phyloP scores from a whole-genome alignment of 1,139 yeast genomes.

The Candida labiduridarum region DNA sequence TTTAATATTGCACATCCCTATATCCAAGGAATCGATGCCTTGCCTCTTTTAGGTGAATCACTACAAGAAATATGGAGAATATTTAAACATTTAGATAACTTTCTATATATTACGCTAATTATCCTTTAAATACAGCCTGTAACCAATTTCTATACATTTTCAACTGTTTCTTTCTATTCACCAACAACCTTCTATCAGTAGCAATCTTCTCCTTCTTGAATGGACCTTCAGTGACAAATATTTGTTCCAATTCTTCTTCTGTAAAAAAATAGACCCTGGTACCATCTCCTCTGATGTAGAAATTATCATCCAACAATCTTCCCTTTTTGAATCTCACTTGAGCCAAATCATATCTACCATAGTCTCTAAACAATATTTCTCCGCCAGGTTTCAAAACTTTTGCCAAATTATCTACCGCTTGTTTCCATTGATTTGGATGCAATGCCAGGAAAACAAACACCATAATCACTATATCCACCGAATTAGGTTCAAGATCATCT shows the following conservation, averaged over 20 bases:
- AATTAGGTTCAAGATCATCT: constrained; percentile 75
- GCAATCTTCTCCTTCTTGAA: constrained; percentile 77
- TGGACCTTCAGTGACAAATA: constrained; percentile 62
- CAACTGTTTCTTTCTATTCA: constrained; percentile 85
- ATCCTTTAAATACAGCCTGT: constrained; percentile 74
- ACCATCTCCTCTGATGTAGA: constrained; percentile 96
- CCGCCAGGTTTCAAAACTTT: constrained; percentile 92
- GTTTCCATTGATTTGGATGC: constrained; percentile 88
- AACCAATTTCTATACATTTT: constrained; percentile 98
- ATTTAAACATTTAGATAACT: constrained; percentile 72
- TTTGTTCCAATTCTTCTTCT: constrained; percentile 81
- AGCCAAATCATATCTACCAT: constrained; percentile 94
- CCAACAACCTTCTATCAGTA: constrained; percentile 86
- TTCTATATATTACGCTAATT: constrained; percentile 56
- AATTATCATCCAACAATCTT: constrained; percentile 85
- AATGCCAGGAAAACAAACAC: constrained; percentile 92
- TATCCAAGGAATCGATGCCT: constrained; percentile 66
- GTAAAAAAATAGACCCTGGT: constrained; percentile 96
- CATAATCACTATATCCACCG: constrained; percentile 91
- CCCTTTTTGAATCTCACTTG: constrained; percentile 92
- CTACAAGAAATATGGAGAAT: constrained; percentile 55
- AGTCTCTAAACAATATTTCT: constrained; percentile 83
- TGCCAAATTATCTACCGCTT: constrained; percentile 69
- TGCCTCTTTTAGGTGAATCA: constrained; percentile 39
- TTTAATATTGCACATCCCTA: constrained; percentile 51